Evolutionary conservation across 1,139 yeast species (phyloP), one percentile per base, ranked within the genome.

Genomic region (Debaryomyces subglobosus): DNA sequence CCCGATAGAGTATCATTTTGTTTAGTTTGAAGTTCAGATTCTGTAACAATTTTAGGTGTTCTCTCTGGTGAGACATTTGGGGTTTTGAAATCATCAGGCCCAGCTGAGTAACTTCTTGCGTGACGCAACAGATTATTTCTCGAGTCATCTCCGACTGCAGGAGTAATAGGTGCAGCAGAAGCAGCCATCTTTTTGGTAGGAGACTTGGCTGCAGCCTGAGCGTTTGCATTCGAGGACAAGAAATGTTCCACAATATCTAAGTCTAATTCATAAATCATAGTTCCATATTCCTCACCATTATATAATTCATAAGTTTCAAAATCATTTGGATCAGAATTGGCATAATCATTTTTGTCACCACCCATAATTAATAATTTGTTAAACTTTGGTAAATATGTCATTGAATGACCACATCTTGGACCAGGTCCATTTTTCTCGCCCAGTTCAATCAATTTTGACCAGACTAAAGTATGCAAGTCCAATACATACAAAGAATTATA

Each of bases 341-440:
- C 74, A 53, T 72, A 83, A 60, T 84, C 89, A 56, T 84, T 82
- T 55, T 84, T 80, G 64, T 90, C 96, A 52, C 99, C 99, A 40
- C 99, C 99, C 89, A 95, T 86, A 20, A 94, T 83, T 24, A 92
- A 64, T 46, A 94, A 66, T 65, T 86, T 89, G 62, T 89, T 83
- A 52, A 79, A 81, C 44, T 74, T 81, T 45, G 88, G 72, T 50
- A 79, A 76, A 50, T 86, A 82, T 1, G 97, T 85, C 74, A 94
- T 75, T 8, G 97, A 84, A 67, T 94, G 99, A n/a, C 99, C 99
- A 53, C 96, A 89, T 58, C 97, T 82, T 16, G 96, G 84, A 40
- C 92, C 87, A 3, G 98, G 97, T 9, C 79, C 77, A 49, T 67
- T 61, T 25, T 57, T 59, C 21, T 68, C 69, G 30, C 76, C 72